Evolutionary conservation across 2,329 filamentous ascomycete genomes (phyloP).

Genomic region (Neonectria hederae): DNA sequence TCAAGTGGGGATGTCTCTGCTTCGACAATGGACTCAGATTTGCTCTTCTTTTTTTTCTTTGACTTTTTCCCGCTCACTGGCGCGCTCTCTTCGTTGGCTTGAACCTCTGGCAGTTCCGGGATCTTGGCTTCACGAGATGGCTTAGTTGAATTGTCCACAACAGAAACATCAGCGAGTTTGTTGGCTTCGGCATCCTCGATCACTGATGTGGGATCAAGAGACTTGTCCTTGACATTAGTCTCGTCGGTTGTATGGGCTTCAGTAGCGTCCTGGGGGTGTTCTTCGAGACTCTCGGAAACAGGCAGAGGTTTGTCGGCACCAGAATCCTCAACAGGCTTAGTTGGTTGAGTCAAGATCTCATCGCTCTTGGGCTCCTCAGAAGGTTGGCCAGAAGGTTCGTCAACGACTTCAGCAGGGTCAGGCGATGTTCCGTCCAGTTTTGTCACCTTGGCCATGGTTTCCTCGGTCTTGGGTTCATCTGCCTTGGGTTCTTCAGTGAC

Average conservation of each 20-base stretch:
- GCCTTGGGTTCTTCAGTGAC: not conserved
- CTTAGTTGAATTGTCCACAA: conserved; percentile 4
- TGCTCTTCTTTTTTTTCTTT: conserved; percentile 46
- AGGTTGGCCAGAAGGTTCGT: not conserved
- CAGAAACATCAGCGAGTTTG: not conserved
- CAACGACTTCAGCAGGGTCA: not conserved
- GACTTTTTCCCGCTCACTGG: conserved; percentile 37
- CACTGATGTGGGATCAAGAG: not conserved
- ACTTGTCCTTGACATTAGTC: not conserved
- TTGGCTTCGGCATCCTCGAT: not conserved
- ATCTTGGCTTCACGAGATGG: not conserved
- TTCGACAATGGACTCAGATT: conserved; percentile 34
- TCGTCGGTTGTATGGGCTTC: conserved; percentile 17
- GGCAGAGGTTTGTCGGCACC: conserved; percentile 1
- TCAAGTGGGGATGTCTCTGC: conserved; percentile 21
- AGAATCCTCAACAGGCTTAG: not conserved
- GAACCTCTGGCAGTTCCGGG: conserved; percentile 13
- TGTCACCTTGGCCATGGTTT: not conserved
- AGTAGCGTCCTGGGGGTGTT: not conserved
- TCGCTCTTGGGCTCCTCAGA: conserved; percentile 31
- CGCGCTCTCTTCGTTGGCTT: conserved; percentile 31
- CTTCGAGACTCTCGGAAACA: conserved; percentile 3
- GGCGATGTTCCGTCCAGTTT: not conserved
- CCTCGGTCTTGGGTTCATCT: conserved; percentile 15
- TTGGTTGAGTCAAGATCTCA: conserved; percentile 1